Evolutionary conservation across 768 basidiomycete species (phyloP).

Genomic region (Phylloporus sp.): DNA sequence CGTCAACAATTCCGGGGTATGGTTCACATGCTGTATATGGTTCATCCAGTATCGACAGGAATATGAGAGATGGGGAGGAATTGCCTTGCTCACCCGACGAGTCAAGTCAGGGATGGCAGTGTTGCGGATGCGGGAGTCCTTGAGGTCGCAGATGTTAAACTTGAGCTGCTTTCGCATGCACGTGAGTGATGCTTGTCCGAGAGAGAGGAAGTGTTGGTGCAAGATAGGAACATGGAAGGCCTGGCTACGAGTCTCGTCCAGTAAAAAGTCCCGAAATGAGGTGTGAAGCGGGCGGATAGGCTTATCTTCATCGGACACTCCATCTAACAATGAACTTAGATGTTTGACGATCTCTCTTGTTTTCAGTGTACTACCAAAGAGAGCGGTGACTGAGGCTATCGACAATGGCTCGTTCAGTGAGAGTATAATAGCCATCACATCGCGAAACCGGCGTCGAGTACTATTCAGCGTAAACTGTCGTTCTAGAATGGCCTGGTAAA

Average conservation of each 20-base stretch:
- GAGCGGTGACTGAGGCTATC: neutral
- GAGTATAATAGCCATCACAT: neutral
- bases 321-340: conserved; percentile 1
- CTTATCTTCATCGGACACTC: neutral
- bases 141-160: conserved; percentile 9
- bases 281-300: too few species aligned
- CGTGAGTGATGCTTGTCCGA: neutral
- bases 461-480: neutral
- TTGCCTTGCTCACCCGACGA: neutral
- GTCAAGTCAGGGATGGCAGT: neutral
- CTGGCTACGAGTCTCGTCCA: neutral
- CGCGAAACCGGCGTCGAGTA: neutral
- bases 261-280: conserved; percentile 1
- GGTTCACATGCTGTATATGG: neutral
- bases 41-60: too few species aligned
- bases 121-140: too few species aligned
- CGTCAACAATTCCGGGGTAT: neutral
- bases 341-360: neutral
- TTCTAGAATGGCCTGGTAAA: neutral
- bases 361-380: neutral
- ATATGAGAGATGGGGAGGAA: too few species aligned
- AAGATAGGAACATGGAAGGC: neutral
- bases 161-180: conserved; percentile 1
- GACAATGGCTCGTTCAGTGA: neutral
- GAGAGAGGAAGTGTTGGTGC: neutral